These are phyloP conservation scores for Tetrapyrgos nigripes DNA, from an alignment of 1,284 basidiomycete species.

Conservation along the genomic window DNA sequence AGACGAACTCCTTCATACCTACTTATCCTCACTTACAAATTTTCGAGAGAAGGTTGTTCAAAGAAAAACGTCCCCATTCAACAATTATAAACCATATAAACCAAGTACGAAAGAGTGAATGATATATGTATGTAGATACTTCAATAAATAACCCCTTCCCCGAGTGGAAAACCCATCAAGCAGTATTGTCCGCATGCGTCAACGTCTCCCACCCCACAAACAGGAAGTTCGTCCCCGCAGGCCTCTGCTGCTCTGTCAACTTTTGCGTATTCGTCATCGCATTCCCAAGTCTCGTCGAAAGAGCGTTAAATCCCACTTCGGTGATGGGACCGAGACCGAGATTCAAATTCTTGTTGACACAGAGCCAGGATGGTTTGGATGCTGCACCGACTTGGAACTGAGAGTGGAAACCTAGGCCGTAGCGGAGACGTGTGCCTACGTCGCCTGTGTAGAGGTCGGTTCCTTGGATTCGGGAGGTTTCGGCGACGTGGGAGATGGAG, in stretches of 20 bases:
- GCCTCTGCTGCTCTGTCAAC: slow-evolving; percentile 5
- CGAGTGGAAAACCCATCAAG: neutral
- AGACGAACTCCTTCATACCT: no score
- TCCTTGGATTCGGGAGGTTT: slow-evolving; percentile 14
- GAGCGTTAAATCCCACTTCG: slow-evolving; percentile 14
- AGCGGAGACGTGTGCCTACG: slow-evolving; percentile 8
- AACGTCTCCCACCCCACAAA: slow-evolving; percentile 16
- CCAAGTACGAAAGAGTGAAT: no score
- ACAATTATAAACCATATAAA: no score
- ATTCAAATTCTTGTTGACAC: slow-evolving; percentile 3
- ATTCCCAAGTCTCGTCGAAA: slow-evolving; percentile 5
- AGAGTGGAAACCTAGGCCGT: slow-evolving; percentile 14
- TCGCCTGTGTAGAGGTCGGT: slow-evolving; percentile 13
- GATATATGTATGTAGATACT: no score
- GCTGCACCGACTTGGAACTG: slow-evolving; percentile 5
- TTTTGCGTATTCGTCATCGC: slow-evolving; percentile 12
- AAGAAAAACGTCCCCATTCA: no score
- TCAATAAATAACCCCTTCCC: no score
- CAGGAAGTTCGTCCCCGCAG: slow-evolving; percentile 9
- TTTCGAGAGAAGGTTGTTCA: no score
- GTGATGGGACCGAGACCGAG: slow-evolving; percentile 8
- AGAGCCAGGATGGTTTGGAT: slow-evolving; percentile 9
- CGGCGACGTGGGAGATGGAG: slow-evolving; percentile 10
- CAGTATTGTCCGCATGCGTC: slow-evolving; percentile 12
- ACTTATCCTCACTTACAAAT: no score